Evolutionary conservation across 768 basidiomycete genomes (phyloP), one percentile per base, ranked within the genome.

Genomic region (Psilocybe subaeruginosa): DNA sequence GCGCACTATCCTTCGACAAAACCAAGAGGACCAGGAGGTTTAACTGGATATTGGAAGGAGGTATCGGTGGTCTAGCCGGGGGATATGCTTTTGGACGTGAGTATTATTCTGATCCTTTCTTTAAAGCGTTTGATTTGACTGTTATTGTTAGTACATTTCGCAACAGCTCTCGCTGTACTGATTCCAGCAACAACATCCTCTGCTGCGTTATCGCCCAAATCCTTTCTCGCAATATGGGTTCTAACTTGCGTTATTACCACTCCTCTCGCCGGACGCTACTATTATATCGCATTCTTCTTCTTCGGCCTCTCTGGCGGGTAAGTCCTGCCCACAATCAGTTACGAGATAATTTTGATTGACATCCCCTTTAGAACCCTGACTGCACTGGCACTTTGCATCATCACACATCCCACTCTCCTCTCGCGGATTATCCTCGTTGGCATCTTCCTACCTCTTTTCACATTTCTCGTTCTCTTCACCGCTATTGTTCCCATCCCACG

Each of bases 21-120:
- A 54, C 64, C 46, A 73, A 72, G 65, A 74, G 70, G 59, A 72
- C 70, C 23, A 72, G 70, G 23, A 70, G 64, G n/a, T 68, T 74
- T 29, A 69, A 62, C 31, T 83, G 77, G 69, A 67, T 75, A 8
- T 71, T 89, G 8, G 84, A 84, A 68, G 88, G 89, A 48, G 89
- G 89, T 3, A 61, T 89, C 17, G 89, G 89, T 55, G 89, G 89
- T 14, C 62, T 88, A 19, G 77, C 80, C 12, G 71, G 75, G 16
- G 89, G 88, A 27, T 89, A 80, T 71, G 72, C 77, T 2, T 87
- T 87, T 64, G 88, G 88, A 58, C 67, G 89, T 89, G 68, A 37
- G 83, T 77, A 23, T 58, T 57, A 3, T 17, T 46, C 33, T 35
- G 11, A 45, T 23, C 58, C 35, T 16, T n/a, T 55, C 57, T 3